Conservation (phyloP, 768 basidiomycete species). For the Lactarius tabidus region DNA sequence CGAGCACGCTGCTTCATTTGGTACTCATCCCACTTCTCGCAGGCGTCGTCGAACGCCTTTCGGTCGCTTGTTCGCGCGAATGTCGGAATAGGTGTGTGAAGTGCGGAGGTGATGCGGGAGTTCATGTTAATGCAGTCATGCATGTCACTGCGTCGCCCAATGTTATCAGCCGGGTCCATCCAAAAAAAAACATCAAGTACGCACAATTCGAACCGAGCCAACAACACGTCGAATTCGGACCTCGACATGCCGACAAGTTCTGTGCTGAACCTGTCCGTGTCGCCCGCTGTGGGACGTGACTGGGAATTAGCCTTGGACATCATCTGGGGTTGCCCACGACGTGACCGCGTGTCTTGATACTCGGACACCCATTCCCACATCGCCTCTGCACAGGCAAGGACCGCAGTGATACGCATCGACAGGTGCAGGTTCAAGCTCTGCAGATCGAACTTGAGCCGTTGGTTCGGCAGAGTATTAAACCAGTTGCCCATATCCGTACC, state of each 20-base stretch:
- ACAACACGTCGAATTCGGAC: conserved; percentile 56
- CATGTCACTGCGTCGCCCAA: conserved; percentile 51
- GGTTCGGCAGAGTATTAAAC: conserved; percentile 48
- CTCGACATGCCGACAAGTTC: conserved; percentile 50
- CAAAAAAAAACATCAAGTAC: conserved; percentile 30
- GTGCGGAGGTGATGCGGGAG: conserved; percentile 43
- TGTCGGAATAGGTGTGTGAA: conserved; percentile 45
- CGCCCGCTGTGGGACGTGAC: background rate
- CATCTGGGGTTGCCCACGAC: background rate
- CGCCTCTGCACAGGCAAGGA: conserved; percentile 65
- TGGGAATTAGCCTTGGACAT: conserved; percentile 7
- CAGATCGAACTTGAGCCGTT: conserved; percentile 51
- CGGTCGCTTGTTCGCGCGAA: conserved; percentile 45
- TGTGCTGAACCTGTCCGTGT: conserved; percentile 5
- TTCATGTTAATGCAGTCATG: conserved; percentile 50
- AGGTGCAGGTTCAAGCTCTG: conserved; percentile 60
- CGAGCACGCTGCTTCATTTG: conserved; percentile 35
- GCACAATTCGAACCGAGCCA: conserved; percentile 59
- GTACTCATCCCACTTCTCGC: conserved; percentile 54
- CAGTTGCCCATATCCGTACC: background rate
- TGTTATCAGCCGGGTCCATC: background rate
- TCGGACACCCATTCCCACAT: conserved; percentile 77
- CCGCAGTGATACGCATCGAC: conserved; percentile 54
- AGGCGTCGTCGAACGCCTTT: conserved; percentile 53
- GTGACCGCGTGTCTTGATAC: conserved; percentile 38